Conservation (phyloP, 1,284 basidiomycete genomes). For the Tylopilus sp. region DNA sequence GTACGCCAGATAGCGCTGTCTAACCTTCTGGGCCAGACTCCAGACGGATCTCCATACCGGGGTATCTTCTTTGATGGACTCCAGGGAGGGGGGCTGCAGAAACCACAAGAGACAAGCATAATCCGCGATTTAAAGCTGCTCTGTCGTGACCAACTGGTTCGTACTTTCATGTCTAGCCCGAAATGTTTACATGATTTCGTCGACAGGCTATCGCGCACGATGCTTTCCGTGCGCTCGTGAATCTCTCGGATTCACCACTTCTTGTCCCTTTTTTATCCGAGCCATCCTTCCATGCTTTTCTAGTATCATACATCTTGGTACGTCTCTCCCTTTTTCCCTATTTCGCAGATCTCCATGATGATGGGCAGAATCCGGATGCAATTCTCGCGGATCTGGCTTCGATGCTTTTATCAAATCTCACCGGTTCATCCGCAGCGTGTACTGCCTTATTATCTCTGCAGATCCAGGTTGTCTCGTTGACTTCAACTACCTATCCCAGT, state of each 20-base stretch:
- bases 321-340: slow-evolving; percentile 32
- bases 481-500: slow-evolving; percentile 35
- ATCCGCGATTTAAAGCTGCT: slow-evolving; percentile 78
- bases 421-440: slow-evolving; percentile 72
- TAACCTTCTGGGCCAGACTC: slow-evolving; percentile 79
- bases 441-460: slow-evolving; percentile 64
- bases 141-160: slow-evolving; percentile 81
- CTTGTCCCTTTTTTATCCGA: slow-evolving; percentile 73
- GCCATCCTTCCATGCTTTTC: slow-evolving; percentile 72
- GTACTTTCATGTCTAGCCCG: slow-evolving; percentile 20
- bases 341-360: slow-evolving; percentile 13
- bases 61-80: slow-evolving; percentile 69
- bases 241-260: slow-evolving; percentile 83
- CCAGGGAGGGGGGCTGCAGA: slow-evolving; percentile 48
- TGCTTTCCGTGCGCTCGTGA: slow-evolving; percentile 91
- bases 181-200: slow-evolving; percentile 16
- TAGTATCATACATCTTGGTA: slow-evolving; percentile 91
- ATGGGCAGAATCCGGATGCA: slow-evolving; percentile 75
- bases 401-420: slow-evolving; percentile 96
- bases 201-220: slow-evolving; percentile 86
- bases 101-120: slow-evolving; percentile 62
- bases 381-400: slow-evolving; percentile 91
- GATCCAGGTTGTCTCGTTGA: slow-evolving; percentile 59
- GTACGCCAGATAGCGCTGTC: slow-evolving; percentile 84
- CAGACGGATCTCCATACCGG: slow-evolving; percentile 66